These are phyloP conservation scores for Hypoxylon lenormandii DNA, from an alignment of 495 filamentous ascomycete genomes.

Conservation along the genomic window DNA sequence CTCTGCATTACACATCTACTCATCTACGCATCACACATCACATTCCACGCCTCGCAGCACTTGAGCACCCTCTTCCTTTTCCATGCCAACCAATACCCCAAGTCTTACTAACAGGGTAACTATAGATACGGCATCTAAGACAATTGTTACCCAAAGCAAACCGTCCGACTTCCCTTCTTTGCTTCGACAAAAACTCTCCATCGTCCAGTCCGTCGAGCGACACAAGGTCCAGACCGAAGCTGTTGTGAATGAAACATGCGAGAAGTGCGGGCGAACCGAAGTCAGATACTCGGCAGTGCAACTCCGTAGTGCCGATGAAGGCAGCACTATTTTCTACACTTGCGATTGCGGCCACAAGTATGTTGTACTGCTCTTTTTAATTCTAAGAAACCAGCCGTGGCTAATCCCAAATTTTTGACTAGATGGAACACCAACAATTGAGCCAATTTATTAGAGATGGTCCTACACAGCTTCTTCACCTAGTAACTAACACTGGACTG, in stretches of 20 bases:
- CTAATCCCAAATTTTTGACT: conserved; percentile 51
- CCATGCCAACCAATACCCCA: not conserved
- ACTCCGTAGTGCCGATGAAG: conserved; percentile 92
- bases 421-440: conserved; percentile 74
- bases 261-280: conserved; percentile 81
- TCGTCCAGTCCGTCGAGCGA: conserved; percentile 82
- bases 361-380: conserved; percentile 43
- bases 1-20: too few species aligned
- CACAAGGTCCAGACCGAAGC: conserved; percentile 82
- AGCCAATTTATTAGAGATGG: conserved; percentile 38
- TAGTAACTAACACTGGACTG: too few species aligned
- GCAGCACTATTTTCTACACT: conserved; percentile 86
- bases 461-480: conserved; percentile 10
- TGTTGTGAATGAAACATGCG: conserved; percentile 75
- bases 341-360: conserved; percentile 90
- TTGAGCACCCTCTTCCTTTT: not conserved
- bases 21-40: not conserved
- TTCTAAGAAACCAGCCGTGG: conserved; percentile 3
- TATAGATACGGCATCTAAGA: conserved; percentile 82
- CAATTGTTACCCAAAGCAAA: conserved; percentile 83
- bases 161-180: conserved; percentile 87
- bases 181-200: conserved; percentile 84
- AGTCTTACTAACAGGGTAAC: conserved; percentile 23
- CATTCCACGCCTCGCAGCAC: too few species aligned
- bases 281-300: conserved; percentile 89